Evolutionary conservation across 345 rosid species (phyloP).

Genomic region (Rhizophora apiculata): DNA sequence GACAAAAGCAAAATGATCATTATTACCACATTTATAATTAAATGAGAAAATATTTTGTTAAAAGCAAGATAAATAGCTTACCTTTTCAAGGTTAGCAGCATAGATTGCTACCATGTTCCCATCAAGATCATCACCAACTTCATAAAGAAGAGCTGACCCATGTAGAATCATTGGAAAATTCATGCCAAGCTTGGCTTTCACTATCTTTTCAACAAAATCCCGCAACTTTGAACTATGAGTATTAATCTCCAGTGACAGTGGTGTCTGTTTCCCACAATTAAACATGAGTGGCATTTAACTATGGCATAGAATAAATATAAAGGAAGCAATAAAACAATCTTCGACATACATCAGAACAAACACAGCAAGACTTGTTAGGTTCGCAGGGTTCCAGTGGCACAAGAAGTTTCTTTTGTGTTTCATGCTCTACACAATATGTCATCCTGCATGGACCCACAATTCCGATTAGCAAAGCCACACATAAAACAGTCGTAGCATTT

Average conservation of each 20-base stretch:
- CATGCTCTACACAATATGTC: slow-evolving; percentile 95
- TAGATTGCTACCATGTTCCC: slow-evolving; percentile 67
- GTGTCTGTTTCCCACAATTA: slow-evolving; percentile 55
- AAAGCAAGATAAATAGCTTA: slow-evolving; percentile 13
- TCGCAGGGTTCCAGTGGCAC: slow-evolving; percentile 96
- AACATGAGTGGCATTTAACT: slow-evolving; percentile 13
- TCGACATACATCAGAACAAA: slow-evolving; percentile 83
- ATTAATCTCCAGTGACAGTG: slow-evolving; percentile 78
- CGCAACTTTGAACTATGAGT: slow-evolving; percentile 68
- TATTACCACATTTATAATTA: background rate
- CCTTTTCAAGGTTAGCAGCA: slow-evolving; percentile 92
- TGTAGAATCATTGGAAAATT: slow-evolving; percentile 80
- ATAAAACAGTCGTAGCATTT: background rate
- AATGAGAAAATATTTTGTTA: background rate
- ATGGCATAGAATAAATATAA: slow-evolving; percentile 9
- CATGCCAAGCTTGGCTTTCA: slow-evolving; percentile 94
- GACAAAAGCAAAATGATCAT: background rate
- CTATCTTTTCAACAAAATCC: slow-evolving; percentile 90
- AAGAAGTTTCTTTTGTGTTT: slow-evolving; percentile 79
- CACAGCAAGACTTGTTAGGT: slow-evolving; percentile 89
- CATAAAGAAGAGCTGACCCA: slow-evolving; percentile 81
- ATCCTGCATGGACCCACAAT: slow-evolving; percentile 47
- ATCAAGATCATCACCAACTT: slow-evolving; percentile 98
- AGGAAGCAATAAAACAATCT: slow-evolving; percentile 3
- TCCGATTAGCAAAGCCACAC: slow-evolving; percentile 11